These are phyloP conservation scores for Westerdykella ornata DNA, from an alignment of 2,329 filamentous ascomycete genomes.

Conservation along the genomic window DNA sequence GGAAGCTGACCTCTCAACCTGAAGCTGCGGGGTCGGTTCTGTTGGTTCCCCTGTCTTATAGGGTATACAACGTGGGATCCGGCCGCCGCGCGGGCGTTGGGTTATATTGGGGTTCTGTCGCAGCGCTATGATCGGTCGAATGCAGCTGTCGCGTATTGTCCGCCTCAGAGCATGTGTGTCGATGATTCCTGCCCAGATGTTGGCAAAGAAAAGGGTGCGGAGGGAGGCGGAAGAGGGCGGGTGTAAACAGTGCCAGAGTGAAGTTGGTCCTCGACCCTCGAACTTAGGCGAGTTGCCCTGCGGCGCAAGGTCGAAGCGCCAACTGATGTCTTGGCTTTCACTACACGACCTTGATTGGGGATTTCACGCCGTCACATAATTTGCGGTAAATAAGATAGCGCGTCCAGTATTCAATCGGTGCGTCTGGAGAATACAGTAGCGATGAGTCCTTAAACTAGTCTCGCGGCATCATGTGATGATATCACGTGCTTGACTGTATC, in stretches of 20 bases:
- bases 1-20: conserved; percentile 7
- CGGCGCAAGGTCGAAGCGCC: too few species aligned
- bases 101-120: conserved; percentile 8
- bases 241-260: too few species aligned
- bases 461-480: too few species aligned
- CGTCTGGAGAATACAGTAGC: too few species aligned
- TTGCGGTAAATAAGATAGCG: too few species aligned
- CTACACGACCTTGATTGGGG: not conserved
- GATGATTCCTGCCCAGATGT: not conserved
- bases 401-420: too few species aligned
- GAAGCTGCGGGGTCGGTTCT: conserved; percentile 7
- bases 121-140: conserved; percentile 2
- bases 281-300: too few species aligned
- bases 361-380: not conserved
- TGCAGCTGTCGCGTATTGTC: conserved; percentile 7
- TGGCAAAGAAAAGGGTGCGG: not conserved
- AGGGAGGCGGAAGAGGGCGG: not conserved
- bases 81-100: conserved; percentile 18
- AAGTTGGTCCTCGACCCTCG: too few species aligned
- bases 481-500: too few species aligned
- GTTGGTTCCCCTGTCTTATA: conserved; percentile 11
- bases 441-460: too few species aligned
- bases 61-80: conserved; percentile 24
- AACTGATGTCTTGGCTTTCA: too few species aligned
- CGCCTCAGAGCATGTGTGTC: conserved; percentile 5